A percentile compares a stretch with the other conserved stretches of the same genome.
phyloP scores from a whole-genome alignment of 495 filamentous ascomycete species.

The Penicillium paxilli region DNA sequence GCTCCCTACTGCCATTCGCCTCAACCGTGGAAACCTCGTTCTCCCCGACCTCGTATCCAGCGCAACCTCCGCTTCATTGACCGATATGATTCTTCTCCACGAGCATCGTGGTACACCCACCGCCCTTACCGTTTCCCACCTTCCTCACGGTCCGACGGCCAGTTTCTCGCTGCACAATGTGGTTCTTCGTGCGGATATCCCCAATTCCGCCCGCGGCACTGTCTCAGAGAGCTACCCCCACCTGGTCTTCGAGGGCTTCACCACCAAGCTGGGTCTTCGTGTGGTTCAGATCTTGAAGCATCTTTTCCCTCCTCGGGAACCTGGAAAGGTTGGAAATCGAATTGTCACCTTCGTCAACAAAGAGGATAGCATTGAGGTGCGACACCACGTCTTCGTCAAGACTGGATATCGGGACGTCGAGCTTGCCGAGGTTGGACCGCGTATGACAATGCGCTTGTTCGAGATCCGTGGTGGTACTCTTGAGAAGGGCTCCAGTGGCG shows the following conservation, averaged over 20 bases:
- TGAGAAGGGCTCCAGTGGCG: constrained; percentile 88
- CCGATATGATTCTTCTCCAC: constrained; percentile 85
- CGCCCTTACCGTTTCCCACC: constrained; percentile 83
- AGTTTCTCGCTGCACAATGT: constrained; percentile 95
- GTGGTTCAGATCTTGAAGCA: constrained; percentile 93
- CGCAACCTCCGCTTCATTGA: constrained; percentile 73
- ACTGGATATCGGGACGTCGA: constrained; percentile 88
- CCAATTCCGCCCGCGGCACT: constrained; percentile 80
- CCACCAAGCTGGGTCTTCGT: constrained; percentile 73
- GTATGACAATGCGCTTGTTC: constrained; percentile 96
- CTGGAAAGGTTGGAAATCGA: constrained; percentile 77
- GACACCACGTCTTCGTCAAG: constrained; percentile 80
- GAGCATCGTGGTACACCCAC: constrained; percentile 94
- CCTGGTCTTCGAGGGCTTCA: constrained; percentile 94
- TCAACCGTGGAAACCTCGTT: constrained; percentile 90
- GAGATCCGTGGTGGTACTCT: constrained; percentile 91
- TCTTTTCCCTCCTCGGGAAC: constrained; percentile 87
- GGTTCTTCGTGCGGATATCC: constrained; percentile 89
- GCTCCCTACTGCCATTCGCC: constrained; percentile 83
- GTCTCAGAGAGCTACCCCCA: constrained; percentile 94
- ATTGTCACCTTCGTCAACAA: constrained; percentile 94
- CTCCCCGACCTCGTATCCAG: constrained; percentile 80
- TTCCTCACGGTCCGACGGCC: constrained; percentile 90
- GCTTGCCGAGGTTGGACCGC: constrained; percentile 89
- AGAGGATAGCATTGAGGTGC: constrained; percentile 88